These are phyloP conservation scores for Termitomyces eurrhizus DNA, from an alignment of 768 basidiomycete species.

Conservation along the genomic window DNA sequence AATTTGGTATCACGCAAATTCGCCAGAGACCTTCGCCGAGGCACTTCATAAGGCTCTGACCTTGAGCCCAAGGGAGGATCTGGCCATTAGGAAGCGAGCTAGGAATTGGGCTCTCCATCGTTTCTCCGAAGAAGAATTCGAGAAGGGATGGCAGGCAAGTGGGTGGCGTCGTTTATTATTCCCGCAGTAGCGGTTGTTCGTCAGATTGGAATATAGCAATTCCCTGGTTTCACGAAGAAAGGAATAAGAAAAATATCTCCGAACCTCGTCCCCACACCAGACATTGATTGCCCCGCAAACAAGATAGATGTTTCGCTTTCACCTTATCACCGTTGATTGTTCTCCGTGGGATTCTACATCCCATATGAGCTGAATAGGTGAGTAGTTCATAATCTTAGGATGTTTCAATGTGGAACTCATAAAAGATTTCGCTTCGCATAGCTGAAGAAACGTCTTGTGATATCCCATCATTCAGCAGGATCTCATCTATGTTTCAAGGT, in stretches of 20 bases:
- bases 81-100: conserved; percentile 65
- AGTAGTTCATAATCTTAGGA: not conserved
- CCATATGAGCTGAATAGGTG: not conserved
- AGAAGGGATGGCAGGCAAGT: conserved; percentile 66
- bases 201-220: not conserved
- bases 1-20: conserved; percentile 62
- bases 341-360: not conserved
- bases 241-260: not conserved
- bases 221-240: not conserved
- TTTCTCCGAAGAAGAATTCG: conserved; percentile 79
- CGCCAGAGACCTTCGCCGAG: conserved; percentile 60
- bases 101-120: conserved; percentile 64
- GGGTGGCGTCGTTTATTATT: conserved; percentile 40
- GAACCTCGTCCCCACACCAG: not conserved
- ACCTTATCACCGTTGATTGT: not conserved
- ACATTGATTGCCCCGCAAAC: too few relatives aligned
- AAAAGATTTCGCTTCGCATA: too few relatives aligned
- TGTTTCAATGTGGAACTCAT: not conserved
- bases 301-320: not conserved
- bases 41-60: conserved; percentile 62
- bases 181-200: not conserved
- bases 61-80: conserved; percentile 49
- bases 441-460: too few relatives aligned
- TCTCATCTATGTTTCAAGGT: too few relatives aligned
- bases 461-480: too few relatives aligned